phyloP scores from a whole-genome alignment of 164 flowering plant genomes.

The Tetrastigma voinierianum region DNA sequence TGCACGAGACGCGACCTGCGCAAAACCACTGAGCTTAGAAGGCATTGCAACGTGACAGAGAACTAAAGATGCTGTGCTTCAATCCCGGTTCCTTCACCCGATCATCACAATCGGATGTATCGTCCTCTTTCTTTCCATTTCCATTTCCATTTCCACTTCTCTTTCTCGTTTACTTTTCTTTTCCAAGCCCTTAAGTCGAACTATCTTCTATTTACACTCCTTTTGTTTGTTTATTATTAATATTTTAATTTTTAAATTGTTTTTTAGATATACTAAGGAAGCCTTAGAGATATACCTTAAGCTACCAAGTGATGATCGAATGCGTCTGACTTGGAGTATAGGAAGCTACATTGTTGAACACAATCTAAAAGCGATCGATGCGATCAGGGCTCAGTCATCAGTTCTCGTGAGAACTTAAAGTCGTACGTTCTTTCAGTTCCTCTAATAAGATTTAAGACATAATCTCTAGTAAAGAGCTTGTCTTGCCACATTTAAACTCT shows the following conservation, averaged over 20 bases:
- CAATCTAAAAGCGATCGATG: too few species aligned
- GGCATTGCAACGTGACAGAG: conserved; percentile 59
- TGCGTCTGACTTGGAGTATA: too few species aligned
- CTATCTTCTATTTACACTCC: neutral
- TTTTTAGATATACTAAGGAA: conserved; percentile 73
- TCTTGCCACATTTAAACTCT: too few species aligned
- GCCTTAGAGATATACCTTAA: conserved; percentile 70
- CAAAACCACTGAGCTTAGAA: conserved; percentile 57
- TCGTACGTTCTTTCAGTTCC: too few species aligned
- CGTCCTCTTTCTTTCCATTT: too few species aligned
- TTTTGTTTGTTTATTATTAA: neutral
- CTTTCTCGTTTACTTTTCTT: too few species aligned
- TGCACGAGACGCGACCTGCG: conserved; percentile 93
- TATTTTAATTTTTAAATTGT: neutral
- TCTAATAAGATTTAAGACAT: too few species aligned
- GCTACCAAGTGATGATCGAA: conserved; percentile 70
- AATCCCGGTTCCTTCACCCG: conserved; percentile 66
- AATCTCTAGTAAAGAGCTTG: too few species aligned
- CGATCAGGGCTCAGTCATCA: too few species aligned
- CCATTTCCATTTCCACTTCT: neutral
- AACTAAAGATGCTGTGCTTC: conserved; percentile 69
- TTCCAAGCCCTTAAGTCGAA: neutral
- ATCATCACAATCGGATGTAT: conserved; percentile 70
- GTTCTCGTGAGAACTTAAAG: too few species aligned
- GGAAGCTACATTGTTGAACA: too few species aligned